phyloP scores from a whole-genome alignment of 2,329 filamentous ascomycete species.

The Ophiostoma perfectum region DNA sequence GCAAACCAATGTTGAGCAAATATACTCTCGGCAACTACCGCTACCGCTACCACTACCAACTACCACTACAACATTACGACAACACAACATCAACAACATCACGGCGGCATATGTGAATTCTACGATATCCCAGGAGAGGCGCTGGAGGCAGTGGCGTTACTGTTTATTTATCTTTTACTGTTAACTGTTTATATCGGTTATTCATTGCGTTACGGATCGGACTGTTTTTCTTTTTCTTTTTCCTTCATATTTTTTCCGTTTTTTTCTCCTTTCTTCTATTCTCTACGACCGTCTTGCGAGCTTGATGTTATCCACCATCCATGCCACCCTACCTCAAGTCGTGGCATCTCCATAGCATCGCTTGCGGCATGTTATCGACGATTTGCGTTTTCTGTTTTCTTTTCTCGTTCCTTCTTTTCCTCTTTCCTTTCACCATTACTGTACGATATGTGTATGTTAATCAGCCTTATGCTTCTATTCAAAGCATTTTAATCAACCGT shows the following conservation, averaged over 20 bases:
- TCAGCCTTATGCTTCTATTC: not conserved
- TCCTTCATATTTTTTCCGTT: not conserved
- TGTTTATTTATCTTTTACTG: not conserved
- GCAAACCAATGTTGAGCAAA: no score
- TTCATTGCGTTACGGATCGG: not conserved
- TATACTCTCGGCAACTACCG: not conserved
- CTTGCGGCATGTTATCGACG: not conserved
- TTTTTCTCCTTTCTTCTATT: not conserved
- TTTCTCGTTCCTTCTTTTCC: not conserved
- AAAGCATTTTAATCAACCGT: not conserved
- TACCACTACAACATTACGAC: slow-evolving; percentile 2
- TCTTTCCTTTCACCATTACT: not conserved
- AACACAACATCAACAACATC: not conserved
- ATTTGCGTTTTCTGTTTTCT: not conserved
- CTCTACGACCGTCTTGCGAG: not conserved
- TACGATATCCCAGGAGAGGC: slow-evolving; percentile 3
- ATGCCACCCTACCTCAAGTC: no score
- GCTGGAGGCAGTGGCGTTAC: not conserved
- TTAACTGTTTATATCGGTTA: not conserved
- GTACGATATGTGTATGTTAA: not conserved
- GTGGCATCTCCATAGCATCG: not conserved
- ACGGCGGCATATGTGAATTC: slow-evolving; percentile 32
- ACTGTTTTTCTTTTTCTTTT: not conserved
- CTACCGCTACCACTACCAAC: no score
- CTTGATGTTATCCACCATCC: no score